Percentiles rank a stretch among this genome's conserved stretches.
Conservation (phyloP, 1,139 yeast species). For the Suhomyces ambrosiae region DNA sequence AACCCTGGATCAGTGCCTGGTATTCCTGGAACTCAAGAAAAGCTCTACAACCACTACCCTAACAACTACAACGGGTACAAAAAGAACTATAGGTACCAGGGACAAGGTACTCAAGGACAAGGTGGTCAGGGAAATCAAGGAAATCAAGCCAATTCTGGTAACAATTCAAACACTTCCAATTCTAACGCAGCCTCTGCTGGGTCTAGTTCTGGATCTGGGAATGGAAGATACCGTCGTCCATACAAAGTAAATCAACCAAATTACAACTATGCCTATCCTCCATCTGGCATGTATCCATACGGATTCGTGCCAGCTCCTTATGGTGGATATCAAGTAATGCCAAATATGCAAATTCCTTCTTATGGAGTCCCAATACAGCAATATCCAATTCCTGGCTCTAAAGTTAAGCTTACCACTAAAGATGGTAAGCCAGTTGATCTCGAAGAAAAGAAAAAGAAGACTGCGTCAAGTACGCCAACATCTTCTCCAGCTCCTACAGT, state of each 20-base stretch:
- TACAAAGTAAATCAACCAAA: conserved; percentile 17
- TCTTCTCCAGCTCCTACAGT: conserved; percentile 15
- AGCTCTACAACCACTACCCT: conserved; percentile 8
- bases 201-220: conserved; percentile 12
- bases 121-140: conserved; percentile 1
- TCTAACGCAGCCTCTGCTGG: conserved; percentile 6
- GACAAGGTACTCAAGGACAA: conserved; percentile 2
- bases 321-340: conserved; percentile 20
- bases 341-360: conserved; percentile 21
- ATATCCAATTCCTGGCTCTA: conserved; percentile 20
- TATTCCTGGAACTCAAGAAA: conserved; percentile 11
- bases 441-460: conserved; percentile 43
- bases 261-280: conserved; percentile 20
- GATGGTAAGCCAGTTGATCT: conserved; percentile 51
- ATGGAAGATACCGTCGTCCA: conserved; percentile 13
- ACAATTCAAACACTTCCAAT: conserved; percentile 7
- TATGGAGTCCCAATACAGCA: conserved; percentile 18
- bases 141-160: conserved; percentile 5
- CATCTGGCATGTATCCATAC: conserved; percentile 17
- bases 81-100: conserved; percentile 6
- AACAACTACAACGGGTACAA: conserved; percentile 13
- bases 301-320: conserved; percentile 19
- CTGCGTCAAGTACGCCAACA: conserved; percentile 21
- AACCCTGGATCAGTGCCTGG: conserved; percentile 9
- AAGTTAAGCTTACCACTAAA: conserved; percentile 45